Conservation (phyloP, 2,329 filamentous ascomycete genomes). For the Ophiosphaerella narmari region DNA sequence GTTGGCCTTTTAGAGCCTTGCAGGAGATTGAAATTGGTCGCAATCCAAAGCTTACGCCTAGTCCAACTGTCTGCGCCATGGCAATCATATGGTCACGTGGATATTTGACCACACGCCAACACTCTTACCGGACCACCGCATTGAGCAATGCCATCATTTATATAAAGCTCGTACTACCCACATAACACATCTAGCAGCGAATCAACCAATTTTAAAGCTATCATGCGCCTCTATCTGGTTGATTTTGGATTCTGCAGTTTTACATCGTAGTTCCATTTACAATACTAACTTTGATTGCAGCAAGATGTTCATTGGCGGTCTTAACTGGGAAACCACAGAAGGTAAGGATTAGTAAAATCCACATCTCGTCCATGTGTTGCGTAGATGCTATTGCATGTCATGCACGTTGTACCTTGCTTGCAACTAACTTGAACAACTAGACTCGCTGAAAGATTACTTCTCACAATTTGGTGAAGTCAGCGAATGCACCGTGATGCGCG, state of each 20-base stretch:
- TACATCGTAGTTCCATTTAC: not conserved
- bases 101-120: not conserved
- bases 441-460: conserved; percentile 96
- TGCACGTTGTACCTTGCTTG: too few species aligned
- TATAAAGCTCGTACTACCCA: too few species aligned
- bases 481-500: conserved; percentile 99
- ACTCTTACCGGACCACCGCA: too few species aligned
- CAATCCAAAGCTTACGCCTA: too few species aligned
- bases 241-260: not conserved
- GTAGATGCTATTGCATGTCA: too few species aligned
- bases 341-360: conserved; percentile 64
- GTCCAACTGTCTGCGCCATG: not conserved
- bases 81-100: not conserved
- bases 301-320: conserved; percentile 99
- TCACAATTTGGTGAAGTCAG: conserved; percentile 96
- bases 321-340: conserved; percentile 99
- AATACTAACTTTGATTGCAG: conserved; percentile 54
- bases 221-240: conserved; percentile 14
- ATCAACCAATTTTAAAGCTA: not conserved
- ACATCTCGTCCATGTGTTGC: not conserved
- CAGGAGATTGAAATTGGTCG: too few species aligned
- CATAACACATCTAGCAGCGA: too few species aligned
- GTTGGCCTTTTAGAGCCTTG: too few species aligned
- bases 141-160: too few species aligned
- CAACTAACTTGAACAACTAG: conserved; percentile 54